phyloP scores from a whole-genome alignment of 768 basidiomycete species.

The Grammothele lineata region DNA sequence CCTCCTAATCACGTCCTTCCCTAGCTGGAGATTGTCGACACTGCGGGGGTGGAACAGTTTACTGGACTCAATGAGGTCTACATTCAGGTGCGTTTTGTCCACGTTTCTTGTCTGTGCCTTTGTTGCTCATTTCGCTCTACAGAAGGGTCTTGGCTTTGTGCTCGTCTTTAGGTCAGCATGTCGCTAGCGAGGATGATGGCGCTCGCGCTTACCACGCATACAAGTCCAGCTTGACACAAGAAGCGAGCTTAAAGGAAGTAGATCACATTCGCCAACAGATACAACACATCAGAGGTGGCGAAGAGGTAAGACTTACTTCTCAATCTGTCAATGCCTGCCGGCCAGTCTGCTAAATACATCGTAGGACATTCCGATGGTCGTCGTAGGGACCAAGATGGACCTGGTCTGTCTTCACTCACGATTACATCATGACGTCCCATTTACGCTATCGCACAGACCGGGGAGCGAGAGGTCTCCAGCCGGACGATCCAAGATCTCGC shows the following conservation, averaged over 20 bases:
- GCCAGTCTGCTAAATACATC: neutral
- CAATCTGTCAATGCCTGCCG: neutral
- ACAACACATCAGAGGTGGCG: conserved; percentile 70
- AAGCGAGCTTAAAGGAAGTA: conserved; percentile 75
- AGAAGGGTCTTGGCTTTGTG: conserved; percentile 77
- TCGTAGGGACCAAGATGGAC: conserved; percentile 85
- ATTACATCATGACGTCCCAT: too few species aligned
- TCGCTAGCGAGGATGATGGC: too few species aligned
- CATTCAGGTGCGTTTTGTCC: conserved; percentile 55
- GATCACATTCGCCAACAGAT: conserved; percentile 80
- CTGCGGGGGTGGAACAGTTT: conserved; percentile 85
- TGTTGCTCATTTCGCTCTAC: too few species aligned
- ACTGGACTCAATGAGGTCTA: conserved; percentile 76
- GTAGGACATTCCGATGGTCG: conserved; percentile 71
- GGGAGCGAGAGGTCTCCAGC: conserved; percentile 74
- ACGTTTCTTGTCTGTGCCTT: too few species aligned
- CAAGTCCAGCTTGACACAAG: conserved; percentile 80
- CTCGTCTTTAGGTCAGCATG: conserved; percentile 70
- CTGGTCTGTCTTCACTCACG: conserved; percentile 45
- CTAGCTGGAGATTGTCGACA: conserved; percentile 78
- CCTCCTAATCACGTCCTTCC: too few species aligned
- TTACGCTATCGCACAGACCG: conserved; percentile 27
- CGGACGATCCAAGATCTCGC: conserved; percentile 61
- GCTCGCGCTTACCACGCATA: neutral
- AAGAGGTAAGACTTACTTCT: conserved; percentile 40